Evolutionary conservation across 139 green algal species (phyloP).

Genomic region (Desmodesmus armatus): DNA sequence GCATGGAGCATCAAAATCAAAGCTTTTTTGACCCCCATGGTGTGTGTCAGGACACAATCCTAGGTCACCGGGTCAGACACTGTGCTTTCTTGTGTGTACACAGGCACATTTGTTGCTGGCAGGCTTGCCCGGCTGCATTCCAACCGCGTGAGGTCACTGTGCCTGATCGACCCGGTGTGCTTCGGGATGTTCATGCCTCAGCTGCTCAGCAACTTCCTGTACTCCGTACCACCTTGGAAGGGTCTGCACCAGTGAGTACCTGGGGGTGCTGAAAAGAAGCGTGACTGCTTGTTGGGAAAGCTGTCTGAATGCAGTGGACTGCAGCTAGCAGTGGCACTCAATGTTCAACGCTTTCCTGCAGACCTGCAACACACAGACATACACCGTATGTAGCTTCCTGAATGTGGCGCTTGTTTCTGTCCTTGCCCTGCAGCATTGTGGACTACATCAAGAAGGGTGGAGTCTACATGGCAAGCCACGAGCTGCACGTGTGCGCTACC

Average conservation of each 20-base stretch:
- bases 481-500: constrained; percentile 38
- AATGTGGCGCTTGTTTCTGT: too few relatives aligned
- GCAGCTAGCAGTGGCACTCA: too few relatives aligned
- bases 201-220: constrained; percentile 41
- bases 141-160: constrained; percentile 18
- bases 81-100: neutral
- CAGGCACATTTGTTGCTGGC: constrained; percentile 42
- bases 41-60: neutral
- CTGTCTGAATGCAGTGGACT: too few relatives aligned
- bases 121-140: constrained; percentile 10
- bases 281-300: too few relatives aligned
- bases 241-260: constrained; percentile 38
- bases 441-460: constrained; percentile 17
- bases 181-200: constrained; percentile 50
- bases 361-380: too few relatives aligned
- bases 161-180: constrained; percentile 47
- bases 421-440: constrained; percentile 9
- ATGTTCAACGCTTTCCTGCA: too few relatives aligned
- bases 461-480: constrained; percentile 34
- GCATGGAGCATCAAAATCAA: too few relatives aligned
- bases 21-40: too few relatives aligned
- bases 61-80: too few relatives aligned
- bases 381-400: too few relatives aligned
- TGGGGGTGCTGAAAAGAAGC: too few relatives aligned
- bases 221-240: constrained; percentile 31